phyloP scores from a whole-genome alignment of 441 rosid species.

The Oxalis stricta region DNA sequence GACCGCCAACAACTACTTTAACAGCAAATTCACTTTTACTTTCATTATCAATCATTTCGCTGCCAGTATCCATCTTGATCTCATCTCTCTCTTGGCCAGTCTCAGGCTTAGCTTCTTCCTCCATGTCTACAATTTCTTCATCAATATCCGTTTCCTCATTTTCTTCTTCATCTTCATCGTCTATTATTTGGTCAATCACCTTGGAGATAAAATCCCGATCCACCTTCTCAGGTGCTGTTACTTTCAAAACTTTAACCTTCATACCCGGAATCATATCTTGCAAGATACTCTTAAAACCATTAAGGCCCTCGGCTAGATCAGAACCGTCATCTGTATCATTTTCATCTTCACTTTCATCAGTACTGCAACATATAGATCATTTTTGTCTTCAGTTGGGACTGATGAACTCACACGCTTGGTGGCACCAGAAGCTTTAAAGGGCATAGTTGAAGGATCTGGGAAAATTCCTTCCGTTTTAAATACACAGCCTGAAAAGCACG shows the following conservation, averaged over 20 bases:
- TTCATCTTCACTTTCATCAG: constrained; percentile 52
- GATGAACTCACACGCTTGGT: constrained; percentile 30
- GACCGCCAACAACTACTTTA: constrained; percentile 68
- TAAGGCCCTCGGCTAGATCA: constrained; percentile 57
- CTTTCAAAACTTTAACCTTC: constrained; percentile 81
- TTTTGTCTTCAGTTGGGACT: constrained; percentile 45
- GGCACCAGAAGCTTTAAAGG: constrained; percentile 30
- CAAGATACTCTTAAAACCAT: constrained; percentile 64
- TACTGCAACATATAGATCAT: constrained; percentile 35
- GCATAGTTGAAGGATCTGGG: constrained; percentile 31
- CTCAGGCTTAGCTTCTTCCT: constrained; percentile 42
- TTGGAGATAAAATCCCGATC: constrained; percentile 79
- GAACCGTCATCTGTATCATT: constrained; percentile 57
- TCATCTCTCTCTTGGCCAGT: constrained; percentile 45
- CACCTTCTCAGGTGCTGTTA: constrained; percentile 57
- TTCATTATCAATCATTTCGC: constrained; percentile 39
- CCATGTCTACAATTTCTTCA: constrained; percentile 45
- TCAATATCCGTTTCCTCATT: constrained; percentile 51
- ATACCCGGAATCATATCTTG: constrained; percentile 85
- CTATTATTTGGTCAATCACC: constrained; percentile 74
- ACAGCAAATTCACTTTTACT: constrained; percentile 57
- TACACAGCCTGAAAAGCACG: constrained; percentile 61
- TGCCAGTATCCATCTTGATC: constrained; percentile 40
- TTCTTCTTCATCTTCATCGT: constrained; percentile 72
- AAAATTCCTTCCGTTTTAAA: constrained; percentile 42